These are phyloP conservation scores for Epichloe brachyelytri DNA, from an alignment of 2,329 filamentous ascomycete genomes.

Conservation along the genomic window DNA sequence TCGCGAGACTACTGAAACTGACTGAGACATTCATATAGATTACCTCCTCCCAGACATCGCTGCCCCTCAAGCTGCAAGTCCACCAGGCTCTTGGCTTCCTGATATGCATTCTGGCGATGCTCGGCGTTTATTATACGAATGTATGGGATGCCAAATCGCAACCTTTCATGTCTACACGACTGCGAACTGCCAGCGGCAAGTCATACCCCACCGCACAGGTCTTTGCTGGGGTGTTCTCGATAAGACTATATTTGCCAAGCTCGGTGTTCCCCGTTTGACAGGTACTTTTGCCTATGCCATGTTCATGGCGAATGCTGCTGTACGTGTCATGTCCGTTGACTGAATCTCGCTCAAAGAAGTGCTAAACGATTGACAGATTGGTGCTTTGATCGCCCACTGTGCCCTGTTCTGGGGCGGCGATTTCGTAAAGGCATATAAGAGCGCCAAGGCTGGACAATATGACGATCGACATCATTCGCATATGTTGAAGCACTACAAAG, in stretches of 20 bases:
- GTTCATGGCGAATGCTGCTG: constrained; percentile 44
- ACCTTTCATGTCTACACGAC: constrained; percentile 20
- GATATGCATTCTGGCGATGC: constrained; percentile 21
- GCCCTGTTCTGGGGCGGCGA: constrained; percentile 43
- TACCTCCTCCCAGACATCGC: constrained; percentile 10
- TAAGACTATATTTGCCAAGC: constrained; percentile 23
- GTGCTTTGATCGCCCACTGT: constrained; percentile 38
- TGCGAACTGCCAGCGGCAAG: constrained; percentile 26
- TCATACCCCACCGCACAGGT: constrained; percentile 27
- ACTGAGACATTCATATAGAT: neutral
- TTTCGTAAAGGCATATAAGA: constrained; percentile 30
- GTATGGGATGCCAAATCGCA: constrained; percentile 22
- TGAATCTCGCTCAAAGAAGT: neutral
- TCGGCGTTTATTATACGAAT: constrained; percentile 28
- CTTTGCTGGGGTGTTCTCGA: constrained; percentile 30
- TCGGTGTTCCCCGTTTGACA: constrained; percentile 33
- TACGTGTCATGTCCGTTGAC: constrained; percentile 17
- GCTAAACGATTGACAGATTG: constrained; percentile 27
- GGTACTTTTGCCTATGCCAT: constrained; percentile 39
- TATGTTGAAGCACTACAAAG: constrained; percentile 40
- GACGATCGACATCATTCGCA: constrained; percentile 39
- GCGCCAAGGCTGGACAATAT: constrained; percentile 18
- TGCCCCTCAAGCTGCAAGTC: constrained; percentile 23
- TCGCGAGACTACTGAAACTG: neutral
- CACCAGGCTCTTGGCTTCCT: constrained; percentile 25